phyloP scores from a whole-genome alignment of 306 rosid genomes.

The Glycyrrhiza uralensis region DNA sequence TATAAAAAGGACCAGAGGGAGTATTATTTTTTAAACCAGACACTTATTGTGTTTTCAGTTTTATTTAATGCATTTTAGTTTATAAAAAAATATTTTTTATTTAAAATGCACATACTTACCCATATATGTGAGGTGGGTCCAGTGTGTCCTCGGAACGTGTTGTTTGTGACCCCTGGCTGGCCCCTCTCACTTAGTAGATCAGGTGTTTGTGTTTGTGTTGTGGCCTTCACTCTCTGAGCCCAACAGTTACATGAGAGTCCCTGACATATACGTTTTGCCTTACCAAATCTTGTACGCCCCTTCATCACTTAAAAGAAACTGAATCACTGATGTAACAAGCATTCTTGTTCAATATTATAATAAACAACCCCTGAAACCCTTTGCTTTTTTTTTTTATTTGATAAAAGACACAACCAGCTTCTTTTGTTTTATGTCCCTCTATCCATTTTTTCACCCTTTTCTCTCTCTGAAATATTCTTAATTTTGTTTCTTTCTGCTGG shows the following conservation, averaged over 20 bases:
- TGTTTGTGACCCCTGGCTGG: not conserved
- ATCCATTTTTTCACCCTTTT: not conserved
- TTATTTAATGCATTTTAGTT: too few relatives aligned
- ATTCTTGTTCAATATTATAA: not conserved
- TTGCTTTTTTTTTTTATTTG: not conserved
- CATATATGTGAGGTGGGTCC: not conserved
- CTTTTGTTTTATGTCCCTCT: not conserved
- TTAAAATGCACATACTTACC: too few relatives aligned
- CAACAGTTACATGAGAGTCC: not conserved
- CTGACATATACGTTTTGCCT: not conserved
- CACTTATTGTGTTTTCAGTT: too few relatives aligned
- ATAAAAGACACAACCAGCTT: not conserved
- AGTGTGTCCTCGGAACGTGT: not conserved
- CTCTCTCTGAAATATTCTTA: not conserved
- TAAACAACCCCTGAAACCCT: not conserved
- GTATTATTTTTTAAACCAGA: too few relatives aligned
- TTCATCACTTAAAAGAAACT: not conserved
- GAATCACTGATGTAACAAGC: not conserved
- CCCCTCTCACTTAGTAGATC: not conserved
- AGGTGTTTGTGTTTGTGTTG: not conserved
- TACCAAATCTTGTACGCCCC: not conserved
- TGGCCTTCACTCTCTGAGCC: not conserved
- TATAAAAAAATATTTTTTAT: too few relatives aligned
- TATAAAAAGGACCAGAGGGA: too few relatives aligned
- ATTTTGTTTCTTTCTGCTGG: constrained; percentile 4